phyloP scores from a whole-genome alignment of 768 basidiomycete species.

The Lyophyllum shimeji region DNA sequence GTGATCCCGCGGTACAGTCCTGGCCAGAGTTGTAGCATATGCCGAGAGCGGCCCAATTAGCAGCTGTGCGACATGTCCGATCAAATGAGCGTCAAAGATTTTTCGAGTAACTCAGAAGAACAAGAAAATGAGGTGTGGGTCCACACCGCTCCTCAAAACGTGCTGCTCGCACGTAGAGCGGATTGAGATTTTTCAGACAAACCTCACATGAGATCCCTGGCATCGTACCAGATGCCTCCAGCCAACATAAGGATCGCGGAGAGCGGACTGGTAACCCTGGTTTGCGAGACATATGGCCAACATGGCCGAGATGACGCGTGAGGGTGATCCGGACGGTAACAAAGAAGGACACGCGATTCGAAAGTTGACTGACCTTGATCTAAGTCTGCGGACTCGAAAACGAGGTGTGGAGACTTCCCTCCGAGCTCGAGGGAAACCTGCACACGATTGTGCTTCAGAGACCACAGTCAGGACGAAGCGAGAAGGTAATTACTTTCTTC shows the following conservation, averaged over 20 bases:
- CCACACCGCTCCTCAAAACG: background rate
- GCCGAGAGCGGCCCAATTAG: slow-evolving; percentile 83
- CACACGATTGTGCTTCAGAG: slow-evolving; percentile 11
- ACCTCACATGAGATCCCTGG: background rate
- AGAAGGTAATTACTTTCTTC: slow-evolving; percentile 64
- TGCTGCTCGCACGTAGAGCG: background rate
- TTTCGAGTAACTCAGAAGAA: background rate
- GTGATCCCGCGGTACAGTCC: slow-evolving; percentile 91
- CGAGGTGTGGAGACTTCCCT: slow-evolving; percentile 86
- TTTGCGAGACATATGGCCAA: too few species aligned
- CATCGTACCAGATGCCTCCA: background rate
- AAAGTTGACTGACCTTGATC: slow-evolving; percentile 63
- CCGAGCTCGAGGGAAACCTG: slow-evolving; percentile 91
- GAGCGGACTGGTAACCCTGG: background rate
- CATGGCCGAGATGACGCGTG: background rate
- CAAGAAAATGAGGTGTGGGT: background rate
- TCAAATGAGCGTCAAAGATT: background rate
- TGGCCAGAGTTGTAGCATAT: slow-evolving; percentile 91
- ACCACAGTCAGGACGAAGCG: background rate
- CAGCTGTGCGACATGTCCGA: slow-evolving; percentile 43
- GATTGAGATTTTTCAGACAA: background rate
- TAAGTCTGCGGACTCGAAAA: slow-evolving; percentile 90
- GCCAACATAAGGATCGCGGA: background rate
- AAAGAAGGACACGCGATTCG: background rate
- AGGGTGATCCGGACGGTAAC: background rate